phyloP scores from a whole-genome alignment of 345 rosid species.

The Jatropha curcas region DNA sequence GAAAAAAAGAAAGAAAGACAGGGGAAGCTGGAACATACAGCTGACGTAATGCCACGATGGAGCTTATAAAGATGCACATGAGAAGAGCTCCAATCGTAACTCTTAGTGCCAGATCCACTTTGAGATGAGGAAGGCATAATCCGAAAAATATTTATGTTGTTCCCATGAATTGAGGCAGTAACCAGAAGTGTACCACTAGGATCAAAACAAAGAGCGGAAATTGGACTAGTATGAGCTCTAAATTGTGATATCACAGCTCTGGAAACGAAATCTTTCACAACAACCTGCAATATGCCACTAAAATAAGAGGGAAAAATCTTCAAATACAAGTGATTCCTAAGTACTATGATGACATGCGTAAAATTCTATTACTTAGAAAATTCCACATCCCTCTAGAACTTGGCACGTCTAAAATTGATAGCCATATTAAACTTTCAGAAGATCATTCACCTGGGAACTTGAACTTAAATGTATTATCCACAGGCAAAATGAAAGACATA shows the following conservation, averaged over 20 bases:
- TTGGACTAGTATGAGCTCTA: conserved; percentile 93
- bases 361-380: background rate
- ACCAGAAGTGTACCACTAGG: conserved; percentile 92
- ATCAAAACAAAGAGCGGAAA: conserved; percentile 91
- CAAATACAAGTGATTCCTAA: background rate
- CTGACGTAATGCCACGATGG: conserved; percentile 95
- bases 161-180: conserved; percentile 89
- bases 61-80: conserved; percentile 97
- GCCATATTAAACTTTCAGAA: background rate
- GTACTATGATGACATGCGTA: background rate
- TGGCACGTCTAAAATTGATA: conserved; percentile 11
- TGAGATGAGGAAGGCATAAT: conserved; percentile 71
- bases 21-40: conserved; percentile 50
- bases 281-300: conserved; percentile 61
- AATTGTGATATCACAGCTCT: conserved; percentile 86
- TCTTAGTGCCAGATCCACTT: conserved; percentile 55
- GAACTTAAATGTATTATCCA: conserved; percentile 15
- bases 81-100: conserved; percentile 83
- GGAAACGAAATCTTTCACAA: conserved; percentile 82
- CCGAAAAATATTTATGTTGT: conserved; percentile 87
- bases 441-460: background rate
- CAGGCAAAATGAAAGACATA: conserved; percentile 3
- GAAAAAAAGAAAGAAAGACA: conserved; percentile 16
- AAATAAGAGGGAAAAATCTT: conserved; percentile 11
- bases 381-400: background rate